Conservation (phyloP, 75 land plant species). For the Azolla pinnata region DNA sequence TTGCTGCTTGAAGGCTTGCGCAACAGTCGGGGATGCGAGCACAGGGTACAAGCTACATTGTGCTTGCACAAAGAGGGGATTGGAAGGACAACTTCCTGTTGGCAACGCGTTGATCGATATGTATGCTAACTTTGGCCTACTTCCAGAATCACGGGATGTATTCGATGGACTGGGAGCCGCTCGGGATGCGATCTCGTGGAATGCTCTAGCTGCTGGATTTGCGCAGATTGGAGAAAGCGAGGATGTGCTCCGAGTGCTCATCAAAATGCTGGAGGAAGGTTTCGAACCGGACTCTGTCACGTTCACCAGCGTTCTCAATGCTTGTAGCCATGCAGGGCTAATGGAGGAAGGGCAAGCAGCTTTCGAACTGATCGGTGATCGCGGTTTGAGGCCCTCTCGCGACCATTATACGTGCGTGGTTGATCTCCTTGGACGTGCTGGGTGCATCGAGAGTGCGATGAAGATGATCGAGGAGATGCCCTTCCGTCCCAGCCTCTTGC, state of each 20-base stretch:
- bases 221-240: conserved; percentile 15
- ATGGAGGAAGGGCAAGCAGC: neutral
- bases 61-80: neutral
- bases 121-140: conserved; percentile 21
- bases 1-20: conserved; percentile 13
- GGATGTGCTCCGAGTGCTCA: conserved; percentile 23
- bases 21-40: conserved; percentile 2
- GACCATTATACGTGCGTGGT: neutral
- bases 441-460: neutral
- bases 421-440: neutral
- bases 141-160: conserved; percentile 8
- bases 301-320: conserved; percentile 31
- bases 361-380: neutral
- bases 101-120: conserved; percentile 5
- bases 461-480: neutral
- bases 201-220: conserved; percentile 16
- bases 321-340: conserved; percentile 12
- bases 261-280: conserved; percentile 19
- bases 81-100: neutral
- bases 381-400: neutral
- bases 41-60: conserved; percentile 7
- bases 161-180: conserved; percentile 18
- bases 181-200: conserved; percentile 12
- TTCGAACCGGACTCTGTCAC: conserved; percentile 27
- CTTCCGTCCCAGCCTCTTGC: neutral